Base-by-base conservation (phyloP, 306 rosid genomes). In the Vigna radiata region DNA sequence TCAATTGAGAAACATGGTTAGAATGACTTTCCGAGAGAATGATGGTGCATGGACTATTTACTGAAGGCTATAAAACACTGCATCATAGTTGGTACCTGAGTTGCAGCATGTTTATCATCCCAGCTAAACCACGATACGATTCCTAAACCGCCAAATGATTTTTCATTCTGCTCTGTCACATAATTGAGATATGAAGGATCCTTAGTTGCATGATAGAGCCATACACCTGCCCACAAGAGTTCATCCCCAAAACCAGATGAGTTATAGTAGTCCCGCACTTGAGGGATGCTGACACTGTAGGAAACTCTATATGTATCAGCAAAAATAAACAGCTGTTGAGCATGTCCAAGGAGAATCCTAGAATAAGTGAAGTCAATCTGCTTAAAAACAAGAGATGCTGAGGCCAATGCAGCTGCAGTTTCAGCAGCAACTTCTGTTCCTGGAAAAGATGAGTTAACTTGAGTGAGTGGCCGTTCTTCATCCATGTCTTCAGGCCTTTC, bases 391-490 rank as follows among this genome's bases (percentile, higher is more conserved):
- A 89, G 85, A 80, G 95, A 88, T 27, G 95, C 89, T 2, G 94
- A 85, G 39, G 97, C 91, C 83, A 91, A 72, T 39, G 95, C 89
- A 29, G 95, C 97, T 3, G 93, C 89, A 9, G 93, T 88, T 87
- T 91, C 93, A 19, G 97, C 97, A 8, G 87, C 92, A 66, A 88
- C 89, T 56, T 91, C 97, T 80, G 95, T 77, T 82, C 97, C 91
- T n/a, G 94, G 97, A 73, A 69, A 87, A 5, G 91, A 82, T 81
- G 87, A 75, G 74, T 91, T 91, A 47, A 89, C 77, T 73, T 87
- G 88, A 39, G 50, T 49, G 6, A 83, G 39, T 53, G 92, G 89
- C 70, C 93, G 89, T 76, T 73, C 63, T 80, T 89, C 91, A 4
- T 85, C 72, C 88, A 72, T 88, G 62, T 74, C 37, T 82, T 91